Evolutionary conservation across 2,329 filamentous ascomycete genomes (phyloP).

Genomic region (Colletotrichum sp.): DNA sequence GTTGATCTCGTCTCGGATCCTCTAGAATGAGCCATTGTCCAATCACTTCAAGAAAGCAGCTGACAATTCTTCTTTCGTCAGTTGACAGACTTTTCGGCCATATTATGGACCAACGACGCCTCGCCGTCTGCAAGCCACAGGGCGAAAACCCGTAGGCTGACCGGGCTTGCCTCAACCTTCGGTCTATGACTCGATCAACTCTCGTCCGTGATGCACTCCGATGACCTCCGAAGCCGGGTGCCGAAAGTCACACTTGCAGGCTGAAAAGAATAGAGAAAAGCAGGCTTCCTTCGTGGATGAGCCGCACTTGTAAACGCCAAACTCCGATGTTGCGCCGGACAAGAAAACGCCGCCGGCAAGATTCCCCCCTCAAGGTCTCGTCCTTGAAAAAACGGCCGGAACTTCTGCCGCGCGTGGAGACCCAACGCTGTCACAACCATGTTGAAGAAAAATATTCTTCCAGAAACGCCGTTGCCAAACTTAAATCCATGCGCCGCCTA

Average conservation of each 20-base stretch:
- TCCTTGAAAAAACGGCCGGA: background rate
- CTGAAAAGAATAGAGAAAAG: background rate
- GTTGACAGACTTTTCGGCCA: background rate
- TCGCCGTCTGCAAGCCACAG: background rate
- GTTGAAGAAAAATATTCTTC: background rate
- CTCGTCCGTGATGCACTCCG: background rate
- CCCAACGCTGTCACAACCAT: background rate
- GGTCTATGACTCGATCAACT: background rate
- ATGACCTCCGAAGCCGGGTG: background rate
- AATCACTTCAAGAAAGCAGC: background rate
- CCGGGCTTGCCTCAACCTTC: background rate
- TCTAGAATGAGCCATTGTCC: background rate
- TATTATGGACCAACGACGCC: background rate
- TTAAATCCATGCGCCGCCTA: background rate
- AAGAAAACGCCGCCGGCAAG: background rate
- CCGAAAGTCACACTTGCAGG: background rate
- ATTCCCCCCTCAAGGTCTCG: background rate
- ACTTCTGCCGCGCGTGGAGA: background rate
- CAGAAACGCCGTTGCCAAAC: slow-evolving; percentile 4
- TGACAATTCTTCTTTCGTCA: background rate
- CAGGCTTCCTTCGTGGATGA: background rate
- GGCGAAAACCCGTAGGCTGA: background rate
- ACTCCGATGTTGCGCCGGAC: background rate
- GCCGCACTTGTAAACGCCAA: background rate
- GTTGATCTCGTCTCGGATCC: background rate